A percentile compares a stretch with the other conserved stretches of the same genome.
Evolutionary conservation across 2,329 filamentous ascomycete species (phyloP).

Genomic region (Coniosporium tulheliwenetii): DNA sequence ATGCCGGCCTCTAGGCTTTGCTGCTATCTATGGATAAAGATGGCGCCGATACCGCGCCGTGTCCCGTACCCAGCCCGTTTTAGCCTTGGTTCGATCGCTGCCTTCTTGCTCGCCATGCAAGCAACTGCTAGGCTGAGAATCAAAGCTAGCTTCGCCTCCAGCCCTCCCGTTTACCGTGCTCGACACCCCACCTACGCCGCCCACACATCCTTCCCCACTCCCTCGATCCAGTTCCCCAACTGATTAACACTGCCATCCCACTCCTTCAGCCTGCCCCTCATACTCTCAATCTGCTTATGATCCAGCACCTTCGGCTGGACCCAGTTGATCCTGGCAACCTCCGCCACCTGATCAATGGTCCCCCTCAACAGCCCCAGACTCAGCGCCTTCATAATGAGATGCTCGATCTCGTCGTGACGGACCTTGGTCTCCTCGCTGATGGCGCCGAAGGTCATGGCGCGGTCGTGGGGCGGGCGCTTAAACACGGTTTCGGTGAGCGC

Average conservation of each 20-base stretch:
- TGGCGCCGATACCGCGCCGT: too few species aligned
- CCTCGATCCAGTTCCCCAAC: conserved; percentile 93
- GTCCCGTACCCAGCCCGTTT: too few species aligned
- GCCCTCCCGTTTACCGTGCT: too few species aligned
- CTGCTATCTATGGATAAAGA: too few species aligned
- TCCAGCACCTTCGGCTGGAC: conserved; percentile 97
- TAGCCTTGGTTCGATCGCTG: too few species aligned
- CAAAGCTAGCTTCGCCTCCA: too few species aligned
- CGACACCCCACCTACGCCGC: conserved; percentile 43
- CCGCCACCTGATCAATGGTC: conserved; percentile 90
- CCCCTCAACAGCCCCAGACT: conserved; percentile 80
- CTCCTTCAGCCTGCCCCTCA: conserved; percentile 75
- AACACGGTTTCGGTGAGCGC: conserved; percentile 94
- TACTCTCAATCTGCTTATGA: conserved; percentile 84
- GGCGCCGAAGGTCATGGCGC: conserved; percentile 78
- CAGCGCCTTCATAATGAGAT: conserved; percentile 97
- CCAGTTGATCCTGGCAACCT: conserved; percentile 93
- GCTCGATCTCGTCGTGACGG: conserved; percentile 80
- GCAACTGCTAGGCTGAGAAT: too few species aligned
- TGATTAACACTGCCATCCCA: conserved; percentile 96
- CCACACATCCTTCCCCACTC: conserved; percentile 89
- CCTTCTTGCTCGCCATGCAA: too few species aligned
- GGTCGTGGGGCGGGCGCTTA: conserved; percentile 85
- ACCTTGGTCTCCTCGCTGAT: conserved; percentile 92
- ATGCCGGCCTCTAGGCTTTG: too few species aligned